phyloP scores from a whole-genome alignment of 2,329 filamentous ascomycete species.

The Colletotrichum chrysophilum region DNA sequence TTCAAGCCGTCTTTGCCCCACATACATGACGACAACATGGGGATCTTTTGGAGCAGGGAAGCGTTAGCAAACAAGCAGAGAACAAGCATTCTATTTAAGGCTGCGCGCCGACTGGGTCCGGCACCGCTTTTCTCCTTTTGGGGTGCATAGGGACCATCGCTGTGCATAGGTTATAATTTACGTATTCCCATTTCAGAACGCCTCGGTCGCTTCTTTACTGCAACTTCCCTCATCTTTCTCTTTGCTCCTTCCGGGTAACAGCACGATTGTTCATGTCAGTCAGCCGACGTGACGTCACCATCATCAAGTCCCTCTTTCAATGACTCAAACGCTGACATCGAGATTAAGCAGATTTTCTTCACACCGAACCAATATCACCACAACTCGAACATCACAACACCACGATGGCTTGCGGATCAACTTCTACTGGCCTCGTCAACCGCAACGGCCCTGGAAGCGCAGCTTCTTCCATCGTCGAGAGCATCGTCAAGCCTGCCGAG shows the following conservation, averaged over 20 bases:
- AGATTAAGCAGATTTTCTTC: not conserved
- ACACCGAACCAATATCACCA: not conserved
- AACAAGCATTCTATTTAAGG: conserved; percentile 9
- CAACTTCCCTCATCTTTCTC: too few species aligned
- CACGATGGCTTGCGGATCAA: conserved; percentile 38
- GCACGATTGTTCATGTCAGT: not conserved
- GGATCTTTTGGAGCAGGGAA: conserved; percentile 6
- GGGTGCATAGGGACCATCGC: too few species aligned
- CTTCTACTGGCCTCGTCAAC: conserved; percentile 37
- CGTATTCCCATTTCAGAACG: too few species aligned
- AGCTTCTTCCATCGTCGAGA: conserved; percentile 53
- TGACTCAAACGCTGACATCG: not conserved
- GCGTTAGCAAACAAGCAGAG: not conserved
- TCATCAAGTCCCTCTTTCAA: not conserved
- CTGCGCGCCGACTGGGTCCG: not conserved
- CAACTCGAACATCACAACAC: too few species aligned
- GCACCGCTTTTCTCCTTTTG: conserved; percentile 5
- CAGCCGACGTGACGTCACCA: conserved; percentile 1
- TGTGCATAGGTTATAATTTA: too few species aligned
- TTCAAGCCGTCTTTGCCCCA: not conserved
- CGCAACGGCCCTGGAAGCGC: conserved; percentile 53
- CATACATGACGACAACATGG: conserved; percentile 20
- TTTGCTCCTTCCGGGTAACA: too few species aligned
- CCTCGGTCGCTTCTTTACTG: too few species aligned
- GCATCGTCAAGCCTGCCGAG: conserved; percentile 54